phyloP scores from a whole-genome alignment of 768 basidiomycete species.

The Lentinula aciculospora region DNA sequence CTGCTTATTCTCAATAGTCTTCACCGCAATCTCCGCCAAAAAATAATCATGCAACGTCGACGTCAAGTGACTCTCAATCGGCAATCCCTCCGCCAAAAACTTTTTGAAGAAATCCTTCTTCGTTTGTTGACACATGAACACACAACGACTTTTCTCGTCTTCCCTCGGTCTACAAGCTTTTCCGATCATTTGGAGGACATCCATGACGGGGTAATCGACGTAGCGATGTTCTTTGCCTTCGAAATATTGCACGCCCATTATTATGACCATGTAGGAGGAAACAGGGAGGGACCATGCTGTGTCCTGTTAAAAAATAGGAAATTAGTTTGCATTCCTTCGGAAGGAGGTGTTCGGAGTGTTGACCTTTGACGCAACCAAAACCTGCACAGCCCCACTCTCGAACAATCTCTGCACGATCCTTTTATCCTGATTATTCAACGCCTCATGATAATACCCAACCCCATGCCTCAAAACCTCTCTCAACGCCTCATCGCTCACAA shows the following conservation, averaged over 20 bases:
- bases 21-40: conserved; percentile 96
- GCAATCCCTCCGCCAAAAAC: conserved; percentile 94
- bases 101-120: conserved; percentile 99
- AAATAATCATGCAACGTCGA: conserved; percentile 94
- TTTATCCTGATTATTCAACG: conserved; percentile 87
- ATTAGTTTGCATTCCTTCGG: too few species aligned
- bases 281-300: conserved; percentile 95
- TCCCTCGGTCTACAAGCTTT: conserved; percentile 88
- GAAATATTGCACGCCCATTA: conserved; percentile 98
- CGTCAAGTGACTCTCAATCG: conserved; percentile 92
- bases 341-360: conserved; percentile 19
- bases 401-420: conserved; percentile 90
- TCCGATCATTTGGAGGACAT: conserved; percentile 99
- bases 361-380: conserved; percentile 93
- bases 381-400: conserved; percentile 91
- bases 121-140: conserved; percentile 96
- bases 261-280: conserved; percentile 94
- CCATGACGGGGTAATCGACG: conserved; percentile 96
- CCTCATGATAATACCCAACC: conserved; percentile 94
- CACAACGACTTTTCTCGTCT: conserved; percentile 88
- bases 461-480: conserved; percentile 83
- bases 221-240: conserved; percentile 99
- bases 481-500: conserved; percentile 69
- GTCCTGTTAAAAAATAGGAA: conserved; percentile 54
- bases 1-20: conserved; percentile 99